Evolutionary conservation across 1,139 yeast species (phyloP).

Genomic region (Geotrichum fermentans): DNA sequence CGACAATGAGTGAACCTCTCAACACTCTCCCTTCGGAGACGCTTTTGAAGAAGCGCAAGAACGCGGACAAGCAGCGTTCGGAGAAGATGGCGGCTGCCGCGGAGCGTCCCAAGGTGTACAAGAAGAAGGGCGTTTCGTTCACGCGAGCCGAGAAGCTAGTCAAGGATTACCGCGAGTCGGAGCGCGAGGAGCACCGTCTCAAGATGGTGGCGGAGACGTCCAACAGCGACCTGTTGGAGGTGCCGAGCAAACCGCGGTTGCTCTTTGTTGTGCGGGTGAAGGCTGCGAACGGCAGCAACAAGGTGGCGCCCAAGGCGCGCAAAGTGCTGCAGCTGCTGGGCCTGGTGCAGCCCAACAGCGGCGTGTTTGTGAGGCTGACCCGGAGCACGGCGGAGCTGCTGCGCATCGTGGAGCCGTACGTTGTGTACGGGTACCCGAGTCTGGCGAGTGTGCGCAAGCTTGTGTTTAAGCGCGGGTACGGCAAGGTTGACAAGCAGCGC

Average conservation of each 20-base stretch:
- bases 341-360: slow-evolving; percentile 95
- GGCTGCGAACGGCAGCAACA: slow-evolving; percentile 93
- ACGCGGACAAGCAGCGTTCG: slow-evolving; percentile 45
- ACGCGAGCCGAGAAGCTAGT: slow-evolving; percentile 98
- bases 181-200: slow-evolving; percentile 85
- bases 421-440: slow-evolving; percentile 99
- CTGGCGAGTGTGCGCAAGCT: slow-evolving; percentile 92
- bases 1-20: slow-evolving; percentile 10
- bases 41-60: slow-evolving; percentile 89
- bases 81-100: slow-evolving; percentile 10
- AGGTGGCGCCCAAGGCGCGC: slow-evolving; percentile 99
- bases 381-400: slow-evolving; percentile 96
- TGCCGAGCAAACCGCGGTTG: slow-evolving; percentile 93
- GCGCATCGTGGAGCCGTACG: slow-evolving; percentile 97
- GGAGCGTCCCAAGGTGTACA: background rate
- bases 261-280: slow-evolving; percentile 81
- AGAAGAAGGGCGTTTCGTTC: slow-evolving; percentile 37
- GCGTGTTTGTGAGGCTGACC: slow-evolving; percentile 96
- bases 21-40: slow-evolving; percentile 71
- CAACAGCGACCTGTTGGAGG: slow-evolving; percentile 59
- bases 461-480: slow-evolving; percentile 99
- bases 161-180: slow-evolving; percentile 92
- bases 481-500: slow-evolving; percentile 95
- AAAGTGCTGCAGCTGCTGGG: slow-evolving; percentile 97
- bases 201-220: slow-evolving; percentile 94